Evolutionary conservation across 352 stramenopile genomes (phyloP).

Genomic region (Globisporangium heterothallicum): DNA sequence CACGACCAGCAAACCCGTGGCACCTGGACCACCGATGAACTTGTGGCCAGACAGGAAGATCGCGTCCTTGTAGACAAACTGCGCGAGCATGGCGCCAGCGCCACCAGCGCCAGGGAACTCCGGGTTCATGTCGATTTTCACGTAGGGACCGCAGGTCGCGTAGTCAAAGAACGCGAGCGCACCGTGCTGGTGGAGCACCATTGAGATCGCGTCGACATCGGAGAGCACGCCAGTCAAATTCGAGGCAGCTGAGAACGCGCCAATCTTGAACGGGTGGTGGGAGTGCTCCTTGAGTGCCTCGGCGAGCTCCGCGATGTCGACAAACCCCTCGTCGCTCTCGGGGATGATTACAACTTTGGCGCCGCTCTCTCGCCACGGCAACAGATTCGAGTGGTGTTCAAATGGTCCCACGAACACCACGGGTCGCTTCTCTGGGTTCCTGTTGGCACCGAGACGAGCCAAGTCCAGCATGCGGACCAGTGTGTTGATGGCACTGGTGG

Average conservation of each 20-base stretch:
- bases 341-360: conserved; percentile 77
- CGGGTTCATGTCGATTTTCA: conserved; percentile 95
- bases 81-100: conserved; percentile 1
- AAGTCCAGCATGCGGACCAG: conserved; percentile 67
- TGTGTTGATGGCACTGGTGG: conserved; percentile 80
- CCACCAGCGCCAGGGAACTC: conserved; percentile 21
- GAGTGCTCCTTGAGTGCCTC: conserved; percentile 43
- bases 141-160: conserved; percentile 91
- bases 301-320: conserved; percentile 60
- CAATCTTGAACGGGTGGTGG: conserved; percentile 67
- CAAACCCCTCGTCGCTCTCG: conserved; percentile 34
- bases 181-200: conserved; percentile 87
- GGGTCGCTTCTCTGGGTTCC: conserved; percentile 27
- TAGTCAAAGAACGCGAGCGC: conserved; percentile 95
- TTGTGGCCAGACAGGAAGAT: conserved; percentile 97
- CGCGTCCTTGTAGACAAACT: conserved; percentile 85
- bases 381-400: conserved; percentile 97
- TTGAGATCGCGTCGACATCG: conserved; percentile 86
- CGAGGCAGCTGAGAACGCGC: conserved; percentile 89
- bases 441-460: background rate
- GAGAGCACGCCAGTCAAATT: conserved; percentile 94
- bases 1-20: conserved; percentile 92
- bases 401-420: conserved; percentile 93
- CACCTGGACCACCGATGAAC: conserved; percentile 90
- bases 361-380: conserved; percentile 94